Evolutionary conservation across 257 asterid genomes (phyloP), one percentile per base, ranked within the genome.

Genomic region (Solanum ahanhuiri): DNA sequence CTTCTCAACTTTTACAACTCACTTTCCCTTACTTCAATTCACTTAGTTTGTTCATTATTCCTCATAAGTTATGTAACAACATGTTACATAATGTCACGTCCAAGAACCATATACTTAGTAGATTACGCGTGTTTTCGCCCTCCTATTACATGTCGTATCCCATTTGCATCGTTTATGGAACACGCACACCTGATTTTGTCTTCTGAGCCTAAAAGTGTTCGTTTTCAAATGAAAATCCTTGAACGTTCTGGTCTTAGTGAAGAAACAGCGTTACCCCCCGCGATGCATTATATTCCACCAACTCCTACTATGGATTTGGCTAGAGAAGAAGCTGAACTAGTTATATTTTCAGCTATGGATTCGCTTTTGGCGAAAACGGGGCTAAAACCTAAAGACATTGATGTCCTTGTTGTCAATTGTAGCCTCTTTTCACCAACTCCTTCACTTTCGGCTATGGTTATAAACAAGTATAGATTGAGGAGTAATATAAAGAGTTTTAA

Each of bases 71-170:
- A 89, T 60, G 20, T 86, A 69, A 15, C 83, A 2, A 89, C 90
- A 35, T 71, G 69, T 45, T 92, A 89, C 92, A 3, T 91, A 86
- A 86, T 90, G 88, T 87, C 90, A 4, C 86, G 93, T 82, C 93
- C 91, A 3, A 88, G 93, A 25, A 89, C 93, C 0, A 86, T 93
- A 5, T 92, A 91, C 88, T 90, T 94, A 1, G 92, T 94, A 17
- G 97, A 94, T 86, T 91, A 91, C 84, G 94, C 97, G 1, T 81
- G 93, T 35, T 93, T 89, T 88, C 92, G 87, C 82, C 93, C 97
- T 1, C 94, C 97, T 0, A 86, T 43, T 1, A 82, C 88, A 73
- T 86, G 60, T 83, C 90, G 95, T 0, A 92, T 88, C 88, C 92
- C 97, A 11, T 92, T 89, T 43, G 94, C 95, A 12, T 89, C 91